These are phyloP conservation scores for Linum lewisii DNA, from an alignment of 345 rosid genomes.

Conservation along the genomic window DNA sequence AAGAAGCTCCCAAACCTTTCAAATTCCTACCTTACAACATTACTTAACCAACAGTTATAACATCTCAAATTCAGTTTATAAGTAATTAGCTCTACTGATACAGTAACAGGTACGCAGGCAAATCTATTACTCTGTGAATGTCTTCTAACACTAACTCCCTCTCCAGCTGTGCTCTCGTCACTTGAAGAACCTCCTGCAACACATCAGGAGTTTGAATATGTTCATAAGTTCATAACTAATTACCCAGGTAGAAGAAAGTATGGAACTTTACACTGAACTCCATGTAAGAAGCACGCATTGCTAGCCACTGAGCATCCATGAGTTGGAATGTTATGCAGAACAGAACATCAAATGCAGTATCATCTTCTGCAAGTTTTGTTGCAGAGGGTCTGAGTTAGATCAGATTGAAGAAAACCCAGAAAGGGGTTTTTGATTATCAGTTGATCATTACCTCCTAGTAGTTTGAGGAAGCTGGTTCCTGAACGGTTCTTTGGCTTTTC, in stretches of 20 bases:
- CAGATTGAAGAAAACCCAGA: background rate
- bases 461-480: constrained; percentile 63
- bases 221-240: too few relatives aligned
- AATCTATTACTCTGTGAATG: constrained; percentile 59
- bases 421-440: background rate
- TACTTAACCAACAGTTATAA: background rate
- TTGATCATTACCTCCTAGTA: constrained; percentile 73
- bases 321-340: constrained; percentile 89
- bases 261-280: constrained; percentile 61
- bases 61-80: background rate
- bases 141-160: constrained; percentile 81
- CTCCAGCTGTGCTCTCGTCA: constrained; percentile 71
- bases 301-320: constrained; percentile 99
- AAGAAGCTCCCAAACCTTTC: background rate
- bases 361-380: constrained; percentile 47
- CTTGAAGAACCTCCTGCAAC: constrained; percentile 73
- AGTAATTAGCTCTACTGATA: constrained; percentile 16
- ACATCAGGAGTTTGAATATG: too few relatives aligned
- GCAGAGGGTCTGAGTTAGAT: too few relatives aligned
- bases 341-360: constrained; percentile 80
- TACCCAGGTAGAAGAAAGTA: background rate
- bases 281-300: constrained; percentile 98
- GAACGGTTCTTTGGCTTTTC: constrained; percentile 73
- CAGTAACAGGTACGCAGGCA: constrained; percentile 82
- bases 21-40: background rate